Base-by-base conservation (phyloP, 371 early-diverging fungal species). In the Actinomortierella ambigua region DNA sequence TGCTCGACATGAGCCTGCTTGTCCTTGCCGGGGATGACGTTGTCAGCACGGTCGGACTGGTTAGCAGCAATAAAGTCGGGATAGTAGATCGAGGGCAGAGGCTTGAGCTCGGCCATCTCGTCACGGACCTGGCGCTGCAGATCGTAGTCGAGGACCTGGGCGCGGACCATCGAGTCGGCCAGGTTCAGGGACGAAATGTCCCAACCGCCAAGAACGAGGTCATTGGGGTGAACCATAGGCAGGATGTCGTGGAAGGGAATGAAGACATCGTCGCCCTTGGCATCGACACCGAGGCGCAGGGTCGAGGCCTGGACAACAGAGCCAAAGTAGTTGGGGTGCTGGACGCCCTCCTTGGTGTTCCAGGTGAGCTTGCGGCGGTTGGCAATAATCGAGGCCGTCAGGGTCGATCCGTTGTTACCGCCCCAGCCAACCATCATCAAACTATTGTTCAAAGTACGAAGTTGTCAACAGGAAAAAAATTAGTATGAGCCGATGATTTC, bases 351-450 rank as follows among this genome's bases (percentile, higher is more conserved):
- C 83, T 94, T 94, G 68, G 98, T 96, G 75, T 85, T 89, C 97
- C 97, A 98, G 55, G 87, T 81, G 57, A 96, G 73, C 55, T 90
- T 84, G 68, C 81, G 79, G 79, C 88, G 90, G 88, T 98, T 95
- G 57, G 98, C 96, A 56, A 95, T 79, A 80, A 97, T 92, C 76
- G 95, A 88, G 24, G 98, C 98, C 51, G 96, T 96, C 65, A 96
- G 77, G 55, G 98, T 98, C 59, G 96, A 92, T 53, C 97, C 98
- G 82, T 98, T 98, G 90, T 98, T 98, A 63, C 98, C 98, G 70
- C 97, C 97, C 95, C 95, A 95, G 39, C 98, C 98, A 68, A 98
- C 97, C 82, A 98, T 89, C 97, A 98, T 95, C 57, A 98, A 81
- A 76, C 98, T 92, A 69, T 41, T 13, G 52, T n/a, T 26, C n/a